phyloP scores from a whole-genome alignment of 1,284 basidiomycete genomes.

The Microbotryomycetes sp. region DNA sequence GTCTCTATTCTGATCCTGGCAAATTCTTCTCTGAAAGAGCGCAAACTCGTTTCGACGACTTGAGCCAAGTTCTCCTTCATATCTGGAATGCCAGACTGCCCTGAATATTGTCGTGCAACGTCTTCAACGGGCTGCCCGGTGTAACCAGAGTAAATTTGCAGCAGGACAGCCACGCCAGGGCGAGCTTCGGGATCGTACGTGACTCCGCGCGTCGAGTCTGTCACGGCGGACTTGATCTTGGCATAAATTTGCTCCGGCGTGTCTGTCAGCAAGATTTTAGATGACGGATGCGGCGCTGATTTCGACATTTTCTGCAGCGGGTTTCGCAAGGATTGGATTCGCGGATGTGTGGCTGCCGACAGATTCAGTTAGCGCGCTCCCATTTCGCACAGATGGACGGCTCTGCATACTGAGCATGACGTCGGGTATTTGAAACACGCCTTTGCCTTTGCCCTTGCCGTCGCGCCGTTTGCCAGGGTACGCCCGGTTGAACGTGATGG shows the following conservation, averaged over 20 bases:
- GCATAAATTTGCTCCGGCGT: conserved; percentile 52
- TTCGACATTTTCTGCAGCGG: conserved; percentile 92
- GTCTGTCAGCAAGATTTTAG: conserved; percentile 82
- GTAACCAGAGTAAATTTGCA: conserved; percentile 58
- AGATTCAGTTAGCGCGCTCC: conserved; percentile 3
- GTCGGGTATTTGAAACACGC: conserved; percentile 66
- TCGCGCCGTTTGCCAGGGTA: conserved; percentile 17
- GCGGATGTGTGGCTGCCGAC: conserved; percentile 57
- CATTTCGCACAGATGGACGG: neutral
- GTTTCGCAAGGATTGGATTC: conserved; percentile 68
- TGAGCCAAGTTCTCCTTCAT: conserved; percentile 69
- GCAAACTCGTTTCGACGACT: conserved; percentile 62
- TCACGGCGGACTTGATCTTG: conserved; percentile 76
- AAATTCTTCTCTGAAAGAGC: conserved; percentile 62
- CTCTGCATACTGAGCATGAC: conserved; percentile 61
- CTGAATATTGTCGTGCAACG: conserved; percentile 50
- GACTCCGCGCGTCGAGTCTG: conserved; percentile 61
- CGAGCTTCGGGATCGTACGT: conserved; percentile 68
- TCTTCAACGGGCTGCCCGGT: conserved; percentile 48
- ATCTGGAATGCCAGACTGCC: conserved; percentile 53
- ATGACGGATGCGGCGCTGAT: conserved; percentile 69
- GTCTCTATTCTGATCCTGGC: conserved; percentile 56
- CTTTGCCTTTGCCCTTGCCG: conserved; percentile 30
- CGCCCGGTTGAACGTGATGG: conserved; percentile 69
- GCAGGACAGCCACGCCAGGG: conserved; percentile 75